Conservation (phyloP, 306 rosid genomes). For the Rubus idaeus region DNA sequence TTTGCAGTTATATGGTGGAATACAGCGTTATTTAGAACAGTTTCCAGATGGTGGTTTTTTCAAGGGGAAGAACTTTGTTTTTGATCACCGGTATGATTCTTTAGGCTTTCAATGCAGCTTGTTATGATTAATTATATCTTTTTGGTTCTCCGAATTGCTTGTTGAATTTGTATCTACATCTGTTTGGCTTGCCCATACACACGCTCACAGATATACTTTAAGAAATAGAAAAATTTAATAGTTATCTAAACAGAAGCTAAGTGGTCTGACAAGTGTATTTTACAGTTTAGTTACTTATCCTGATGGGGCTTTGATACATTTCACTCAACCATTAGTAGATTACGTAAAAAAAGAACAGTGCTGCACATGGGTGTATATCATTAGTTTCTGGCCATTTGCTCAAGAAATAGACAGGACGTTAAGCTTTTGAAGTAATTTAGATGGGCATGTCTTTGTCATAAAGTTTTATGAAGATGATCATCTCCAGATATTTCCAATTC, state of each 20-base stretch:
- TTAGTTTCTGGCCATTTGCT: not conserved
- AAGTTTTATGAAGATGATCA: not conserved
- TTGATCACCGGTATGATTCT: conserved; percentile 74
- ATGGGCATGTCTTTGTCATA: not conserved
- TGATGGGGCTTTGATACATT: too few species aligned
- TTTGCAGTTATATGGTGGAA: conserved; percentile 86
- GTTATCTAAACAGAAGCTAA: too few species aligned
- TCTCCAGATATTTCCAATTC: not conserved
- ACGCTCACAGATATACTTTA: too few species aligned
- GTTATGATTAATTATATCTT: not conserved
- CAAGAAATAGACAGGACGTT: not conserved
- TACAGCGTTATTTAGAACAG: conserved; percentile 90
- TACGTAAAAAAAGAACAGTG: not conserved
- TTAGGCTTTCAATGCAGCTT: conserved; percentile 18
- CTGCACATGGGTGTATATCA: not conserved
- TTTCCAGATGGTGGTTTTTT: conserved; percentile 85
- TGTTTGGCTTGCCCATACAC: too few species aligned
- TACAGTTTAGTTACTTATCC: too few species aligned
- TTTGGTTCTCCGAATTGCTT: not conserved
- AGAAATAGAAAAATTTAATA: too few species aligned
- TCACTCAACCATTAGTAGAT: too few species aligned
- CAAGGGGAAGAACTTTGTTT: conserved; percentile 92
- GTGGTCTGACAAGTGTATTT: too few species aligned
- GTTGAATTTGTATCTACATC: too few species aligned
- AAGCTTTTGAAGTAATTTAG: not conserved